Percentiles rank a stretch among this genome's conserved stretches.
Evolutionary conservation across 2,329 filamentous ascomycete species (phyloP).

Genomic region (Clonostachys chloroleuca): DNA sequence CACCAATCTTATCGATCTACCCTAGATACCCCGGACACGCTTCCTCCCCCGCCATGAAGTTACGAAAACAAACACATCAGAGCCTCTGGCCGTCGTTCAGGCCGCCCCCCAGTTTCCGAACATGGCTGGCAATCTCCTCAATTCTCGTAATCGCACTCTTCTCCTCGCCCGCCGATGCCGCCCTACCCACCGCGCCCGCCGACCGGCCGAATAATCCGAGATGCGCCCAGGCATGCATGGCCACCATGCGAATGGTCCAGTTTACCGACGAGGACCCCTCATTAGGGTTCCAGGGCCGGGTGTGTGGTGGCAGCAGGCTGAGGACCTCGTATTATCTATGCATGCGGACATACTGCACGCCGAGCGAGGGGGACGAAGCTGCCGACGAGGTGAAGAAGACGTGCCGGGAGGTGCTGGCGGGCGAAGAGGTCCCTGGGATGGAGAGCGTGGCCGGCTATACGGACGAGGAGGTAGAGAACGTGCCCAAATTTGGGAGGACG

Average conservation of each 20-base stretch:
- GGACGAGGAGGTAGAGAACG: slow-evolving; percentile 17
- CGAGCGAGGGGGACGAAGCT: slow-evolving; percentile 11
- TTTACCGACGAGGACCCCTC: slow-evolving; percentile 21
- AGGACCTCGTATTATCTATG: slow-evolving; percentile 30
- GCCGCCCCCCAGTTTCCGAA: too few relatives aligned
- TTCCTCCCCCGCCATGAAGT: too few relatives aligned
- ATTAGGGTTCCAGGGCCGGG: slow-evolving; percentile 4
- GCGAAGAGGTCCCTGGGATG: slow-evolving; percentile 13
- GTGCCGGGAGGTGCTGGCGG: slow-evolving; percentile 16
- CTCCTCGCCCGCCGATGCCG: too few relatives aligned
- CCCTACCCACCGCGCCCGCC: too few relatives aligned
- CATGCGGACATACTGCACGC: slow-evolving; percentile 24
- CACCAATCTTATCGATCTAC: too few relatives aligned
- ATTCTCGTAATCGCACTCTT: too few relatives aligned
- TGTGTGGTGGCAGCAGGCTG: slow-evolving; percentile 20
- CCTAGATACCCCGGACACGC: too few relatives aligned
- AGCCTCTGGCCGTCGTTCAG: too few relatives aligned
- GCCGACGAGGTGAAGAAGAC: slow-evolving; percentile 23
- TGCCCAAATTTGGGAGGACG: slow-evolving; percentile 20
- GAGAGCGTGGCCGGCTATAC: slow-evolving; percentile 20
- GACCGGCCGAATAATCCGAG: too few relatives aligned
- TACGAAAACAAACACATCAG: too few relatives aligned
- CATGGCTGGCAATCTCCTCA: too few relatives aligned
- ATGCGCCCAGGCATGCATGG: slow-evolving; percentile 25
- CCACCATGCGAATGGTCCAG: slow-evolving; percentile 15